Conservation (phyloP, 2,329 filamentous ascomycete genomes). For the Cladosporium sp. region DNA sequence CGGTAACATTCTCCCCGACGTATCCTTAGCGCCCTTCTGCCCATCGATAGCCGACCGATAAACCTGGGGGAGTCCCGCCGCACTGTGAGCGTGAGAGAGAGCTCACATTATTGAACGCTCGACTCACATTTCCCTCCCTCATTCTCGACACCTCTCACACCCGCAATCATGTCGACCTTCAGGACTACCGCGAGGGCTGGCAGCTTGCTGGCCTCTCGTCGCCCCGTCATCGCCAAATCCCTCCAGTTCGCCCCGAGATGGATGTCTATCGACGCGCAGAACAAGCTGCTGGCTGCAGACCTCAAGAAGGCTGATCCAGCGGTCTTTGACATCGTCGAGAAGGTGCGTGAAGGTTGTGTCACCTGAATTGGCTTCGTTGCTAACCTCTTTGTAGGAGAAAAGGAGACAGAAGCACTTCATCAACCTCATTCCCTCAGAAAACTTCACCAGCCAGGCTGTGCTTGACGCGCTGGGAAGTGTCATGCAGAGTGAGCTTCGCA, state of each 20-base stretch:
- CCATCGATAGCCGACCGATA: conserved; percentile 4
- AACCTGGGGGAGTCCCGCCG: not conserved
- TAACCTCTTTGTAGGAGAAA: conserved; percentile 66
- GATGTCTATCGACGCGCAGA: conserved; percentile 44
- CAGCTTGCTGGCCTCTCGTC: conserved; percentile 32
- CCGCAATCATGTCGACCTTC: conserved; percentile 37
- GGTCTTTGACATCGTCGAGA: conserved; percentile 85
- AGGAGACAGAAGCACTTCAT: conserved; percentile 95
- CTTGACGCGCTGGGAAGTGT: conserved; percentile 87
- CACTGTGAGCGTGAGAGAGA: not conserved
- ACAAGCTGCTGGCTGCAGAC: conserved; percentile 72
- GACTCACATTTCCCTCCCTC: conserved; percentile 4
- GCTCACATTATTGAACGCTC: conserved; percentile 1
- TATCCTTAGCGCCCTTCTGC: not conserved
- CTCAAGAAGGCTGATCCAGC: conserved; percentile 80
- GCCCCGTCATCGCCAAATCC: conserved; percentile 26
- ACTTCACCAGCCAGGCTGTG: conserved; percentile 90
- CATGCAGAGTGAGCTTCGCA: conserved; percentile 71
- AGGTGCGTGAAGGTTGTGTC: conserved; percentile 51
- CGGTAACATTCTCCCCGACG: not conserved
- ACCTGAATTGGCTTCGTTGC: not conserved
- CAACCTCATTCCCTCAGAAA: conserved; percentile 92
- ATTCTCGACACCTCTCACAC: not conserved
- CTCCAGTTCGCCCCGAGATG: conserved; percentile 31
- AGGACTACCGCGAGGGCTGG: conserved; percentile 37